Percentiles rank a stretch among this genome's conserved stretches.
These are phyloP conservation scores for Rhynchosporium graminicola DNA, from an alignment of 2,329 filamentous ascomycete genomes.

Conservation along the genomic window DNA sequence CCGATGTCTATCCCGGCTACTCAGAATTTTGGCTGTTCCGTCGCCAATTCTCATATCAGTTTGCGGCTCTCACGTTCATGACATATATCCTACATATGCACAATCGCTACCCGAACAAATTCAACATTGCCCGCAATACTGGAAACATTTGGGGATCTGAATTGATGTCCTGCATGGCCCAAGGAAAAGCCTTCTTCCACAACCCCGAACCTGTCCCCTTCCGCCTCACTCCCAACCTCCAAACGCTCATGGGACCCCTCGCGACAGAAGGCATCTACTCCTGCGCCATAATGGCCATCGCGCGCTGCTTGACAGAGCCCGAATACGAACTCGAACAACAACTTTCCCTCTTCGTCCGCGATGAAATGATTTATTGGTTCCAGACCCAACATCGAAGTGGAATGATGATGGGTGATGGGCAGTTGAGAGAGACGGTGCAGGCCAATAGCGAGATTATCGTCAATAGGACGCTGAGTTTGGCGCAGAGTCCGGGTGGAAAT, in stretches of 20 bases:
- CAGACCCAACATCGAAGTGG: constrained; percentile 70
- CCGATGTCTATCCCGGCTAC: constrained; percentile 81
- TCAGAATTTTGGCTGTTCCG: constrained; percentile 99
- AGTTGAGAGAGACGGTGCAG: constrained; percentile 74
- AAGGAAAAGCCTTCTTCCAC: constrained; percentile 83
- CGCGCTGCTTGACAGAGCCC: constrained; percentile 87
- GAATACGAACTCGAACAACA: constrained; percentile 92
- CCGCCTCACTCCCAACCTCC: constrained; percentile 93
- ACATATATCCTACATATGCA: constrained; percentile 98
- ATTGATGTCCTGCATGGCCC: constrained; percentile 85
- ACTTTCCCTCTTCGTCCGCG: constrained; percentile 89
- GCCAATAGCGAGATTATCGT: constrained; percentile 89
- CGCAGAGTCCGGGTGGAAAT: constrained; percentile 70
- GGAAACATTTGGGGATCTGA: constrained; percentile 98
- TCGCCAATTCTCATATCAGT: constrained; percentile 92
- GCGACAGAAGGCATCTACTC: constrained; percentile 95
- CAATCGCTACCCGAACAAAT: constrained; percentile 92
- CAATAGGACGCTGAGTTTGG: constrained; percentile 83
- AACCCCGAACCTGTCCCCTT: constrained; percentile 96
- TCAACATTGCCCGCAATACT: constrained; percentile 82
- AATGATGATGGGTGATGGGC: constrained; percentile 57
- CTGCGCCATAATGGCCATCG: constrained; percentile 95
- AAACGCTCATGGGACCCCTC: constrained; percentile 93
- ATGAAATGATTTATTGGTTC: constrained; percentile 98
- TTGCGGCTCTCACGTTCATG: constrained; percentile 95